Base-by-base conservation (phyloP, 2,329 filamentous ascomycete species). In the Didymellaceae sp. region DNA sequence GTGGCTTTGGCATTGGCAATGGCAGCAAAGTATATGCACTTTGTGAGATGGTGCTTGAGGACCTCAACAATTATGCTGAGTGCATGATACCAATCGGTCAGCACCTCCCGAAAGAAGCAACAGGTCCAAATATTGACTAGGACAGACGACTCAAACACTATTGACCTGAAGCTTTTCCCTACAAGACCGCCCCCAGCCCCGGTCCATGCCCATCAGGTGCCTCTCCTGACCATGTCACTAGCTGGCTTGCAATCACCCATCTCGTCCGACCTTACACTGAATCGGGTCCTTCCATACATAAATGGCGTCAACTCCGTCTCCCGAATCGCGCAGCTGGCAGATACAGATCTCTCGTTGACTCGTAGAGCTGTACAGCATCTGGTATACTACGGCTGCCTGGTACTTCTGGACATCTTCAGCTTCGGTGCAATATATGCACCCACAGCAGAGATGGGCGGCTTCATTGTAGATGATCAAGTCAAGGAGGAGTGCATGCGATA, bases 41-140 rank as follows among this genome's bases (percentile, higher is more conserved):
- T 3, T 95, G 96, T 66, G 89, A 93, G 77, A 90, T 89, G 60
- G 76, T 99, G 59, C 81, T 97, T 61, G 91, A 97, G 75, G 92
- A 99, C 70, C 71, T 99, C 61, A 97, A 97, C 69, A 95, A 95
- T 65, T 99, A 97, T 68, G 92, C 90, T 68, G 94, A 99, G 77
- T 96, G 92, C 80, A 96, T 96, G 92, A 96, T 97, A 66, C 92
- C 92, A 0, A 93, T 97, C 57, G 90, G 90, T 92, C 26, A n/a
- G 43, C 4, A 5, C 5, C 18, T 2, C 3, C 26, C 3, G 2
- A 9, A 40, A 1, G 13, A 4, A 6, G 6, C 6, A 2, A 8
- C 26, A 28, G 11, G 6, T 28, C 10, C 10, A 13, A 13, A 5
- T n/a, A 58, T 16, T 10, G 21, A 45, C 18, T 24, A 16, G 11